A percentile compares a stretch with the other conserved stretches of the same genome.
Evolutionary conservation across 257 asterid genomes (phyloP).

Genomic region (Solanum pinnatisectum): DNA sequence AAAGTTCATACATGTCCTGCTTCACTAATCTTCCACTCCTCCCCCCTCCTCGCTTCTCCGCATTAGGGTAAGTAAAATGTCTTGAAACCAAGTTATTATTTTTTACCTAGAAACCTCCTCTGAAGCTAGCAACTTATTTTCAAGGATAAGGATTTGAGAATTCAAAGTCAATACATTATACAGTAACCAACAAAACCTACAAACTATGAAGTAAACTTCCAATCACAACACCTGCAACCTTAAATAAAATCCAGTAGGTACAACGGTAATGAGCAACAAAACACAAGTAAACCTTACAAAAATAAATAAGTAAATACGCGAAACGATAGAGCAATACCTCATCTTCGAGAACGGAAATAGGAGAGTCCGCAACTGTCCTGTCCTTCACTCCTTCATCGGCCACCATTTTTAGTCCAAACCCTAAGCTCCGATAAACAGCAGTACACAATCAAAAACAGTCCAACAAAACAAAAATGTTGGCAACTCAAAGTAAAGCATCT

Average conservation of each 20-base stretch:
- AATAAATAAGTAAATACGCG: neutral
- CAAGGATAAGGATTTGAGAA: neutral
- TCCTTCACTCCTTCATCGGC: constrained; percentile 49
- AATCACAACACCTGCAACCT: neutral
- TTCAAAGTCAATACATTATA: neutral
- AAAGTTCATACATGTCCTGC: neutral
- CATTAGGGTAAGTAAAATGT: neutral
- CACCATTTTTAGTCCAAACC: constrained; percentile 26
- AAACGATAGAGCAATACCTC: constrained; percentile 35
- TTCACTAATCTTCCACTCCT: neutral
- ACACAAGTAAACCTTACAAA: neutral
- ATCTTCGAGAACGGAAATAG: constrained; percentile 93
- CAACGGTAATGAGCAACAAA: neutral
- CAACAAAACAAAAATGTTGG: neutral
- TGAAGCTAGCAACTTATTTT: neutral
- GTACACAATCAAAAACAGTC: neutral
- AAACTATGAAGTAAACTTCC: neutral
- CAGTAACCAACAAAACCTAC: neutral
- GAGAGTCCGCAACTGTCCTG: constrained; percentile 63
- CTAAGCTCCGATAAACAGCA: constrained; percentile 7
- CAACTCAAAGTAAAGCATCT: neutral
- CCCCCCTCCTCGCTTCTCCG: neutral
- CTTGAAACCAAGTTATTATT: neutral
- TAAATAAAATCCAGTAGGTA: neutral
- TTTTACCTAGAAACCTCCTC: neutral